Conservation (phyloP, 306 rosid species). For the Herpetospermum pedunculosum region DNA sequence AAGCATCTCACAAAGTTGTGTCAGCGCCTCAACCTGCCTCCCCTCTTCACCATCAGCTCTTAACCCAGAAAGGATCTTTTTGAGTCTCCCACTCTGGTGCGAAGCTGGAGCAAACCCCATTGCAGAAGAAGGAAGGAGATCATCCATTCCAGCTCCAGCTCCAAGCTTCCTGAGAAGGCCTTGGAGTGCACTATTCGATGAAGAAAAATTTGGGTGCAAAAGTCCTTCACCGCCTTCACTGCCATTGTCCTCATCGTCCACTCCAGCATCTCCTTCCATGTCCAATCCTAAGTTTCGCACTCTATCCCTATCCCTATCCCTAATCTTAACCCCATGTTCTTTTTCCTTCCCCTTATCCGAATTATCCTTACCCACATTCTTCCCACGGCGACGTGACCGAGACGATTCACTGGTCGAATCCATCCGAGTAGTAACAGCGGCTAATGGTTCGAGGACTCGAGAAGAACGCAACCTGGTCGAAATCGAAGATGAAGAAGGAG, state of each 20-base stretch:
- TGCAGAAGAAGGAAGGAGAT: conserved; percentile 64
- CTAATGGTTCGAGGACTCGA: conserved; percentile 22
- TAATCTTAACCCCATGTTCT: conserved; percentile 72
- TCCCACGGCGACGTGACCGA: conserved; percentile 68
- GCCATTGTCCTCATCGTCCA: conserved; percentile 65
- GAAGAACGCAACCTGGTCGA: conserved; percentile 66
- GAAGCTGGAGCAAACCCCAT: conserved; percentile 61
- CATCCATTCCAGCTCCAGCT: conserved; percentile 92
- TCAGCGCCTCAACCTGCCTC: conserved; percentile 77
- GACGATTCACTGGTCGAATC: conserved; percentile 71
- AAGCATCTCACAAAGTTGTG: conserved; percentile 91
- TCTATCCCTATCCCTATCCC: conserved; percentile 32
- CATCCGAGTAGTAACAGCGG: conserved; percentile 36
- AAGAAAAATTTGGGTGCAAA: conserved; percentile 63
- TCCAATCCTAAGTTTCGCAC: conserved; percentile 51
- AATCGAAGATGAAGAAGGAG: conserved; percentile 20
- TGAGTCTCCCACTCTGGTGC: conserved; percentile 79
- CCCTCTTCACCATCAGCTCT: conserved; percentile 93
- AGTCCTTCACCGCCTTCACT: conserved; percentile 73
- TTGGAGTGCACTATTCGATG: conserved; percentile 88
- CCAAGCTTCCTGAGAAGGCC: conserved; percentile 86
- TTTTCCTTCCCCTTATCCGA: conserved; percentile 62
- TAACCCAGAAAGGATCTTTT: conserved; percentile 68
- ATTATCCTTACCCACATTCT: conserved; percentile 43
- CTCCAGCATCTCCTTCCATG: conserved; percentile 37